These are phyloP conservation scores for Solanum okadae DNA, from an alignment of 257 asterid genomes.

Conservation along the genomic window DNA sequence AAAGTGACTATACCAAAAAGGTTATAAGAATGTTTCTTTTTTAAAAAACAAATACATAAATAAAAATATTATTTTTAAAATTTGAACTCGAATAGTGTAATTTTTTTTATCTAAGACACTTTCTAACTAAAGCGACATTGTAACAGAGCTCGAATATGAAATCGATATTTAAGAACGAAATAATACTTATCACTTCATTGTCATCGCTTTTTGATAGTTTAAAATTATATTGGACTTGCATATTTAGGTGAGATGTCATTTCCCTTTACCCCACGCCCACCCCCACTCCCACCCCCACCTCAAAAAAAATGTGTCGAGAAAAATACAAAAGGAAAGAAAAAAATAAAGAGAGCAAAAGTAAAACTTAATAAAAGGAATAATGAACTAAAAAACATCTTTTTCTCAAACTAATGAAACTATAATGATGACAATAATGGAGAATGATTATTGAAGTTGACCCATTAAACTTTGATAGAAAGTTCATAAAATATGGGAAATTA, in stretches of 20 bases:
- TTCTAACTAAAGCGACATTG: neutral
- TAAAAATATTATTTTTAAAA: too few relatives aligned
- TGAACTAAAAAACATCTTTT: neutral
- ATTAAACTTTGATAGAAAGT: neutral
- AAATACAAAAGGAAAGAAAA: neutral
- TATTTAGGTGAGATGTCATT: neutral
- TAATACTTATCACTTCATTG: neutral
- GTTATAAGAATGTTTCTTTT: neutral
- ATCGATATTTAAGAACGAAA: neutral
- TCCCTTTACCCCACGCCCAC: neutral
- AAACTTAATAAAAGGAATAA: neutral
- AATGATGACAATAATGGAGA: neutral
- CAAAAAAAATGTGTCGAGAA: neutral
- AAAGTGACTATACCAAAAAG: neutral
- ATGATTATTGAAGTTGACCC: neutral
- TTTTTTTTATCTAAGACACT: too few relatives aligned
- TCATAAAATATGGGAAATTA: neutral
- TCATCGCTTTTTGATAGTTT: neutral
- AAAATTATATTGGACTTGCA: neutral
- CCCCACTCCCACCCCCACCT: neutral
- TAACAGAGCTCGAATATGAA: accelerated
- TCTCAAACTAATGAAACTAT: neutral
- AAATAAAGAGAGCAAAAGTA: neutral
- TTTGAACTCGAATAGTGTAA: neutral
- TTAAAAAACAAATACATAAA: accelerated